Percentiles rank a stretch among this genome's conserved stretches.
phyloP scores from a whole-genome alignment of 208 protist species.

The Leishmania turanica region DNA sequence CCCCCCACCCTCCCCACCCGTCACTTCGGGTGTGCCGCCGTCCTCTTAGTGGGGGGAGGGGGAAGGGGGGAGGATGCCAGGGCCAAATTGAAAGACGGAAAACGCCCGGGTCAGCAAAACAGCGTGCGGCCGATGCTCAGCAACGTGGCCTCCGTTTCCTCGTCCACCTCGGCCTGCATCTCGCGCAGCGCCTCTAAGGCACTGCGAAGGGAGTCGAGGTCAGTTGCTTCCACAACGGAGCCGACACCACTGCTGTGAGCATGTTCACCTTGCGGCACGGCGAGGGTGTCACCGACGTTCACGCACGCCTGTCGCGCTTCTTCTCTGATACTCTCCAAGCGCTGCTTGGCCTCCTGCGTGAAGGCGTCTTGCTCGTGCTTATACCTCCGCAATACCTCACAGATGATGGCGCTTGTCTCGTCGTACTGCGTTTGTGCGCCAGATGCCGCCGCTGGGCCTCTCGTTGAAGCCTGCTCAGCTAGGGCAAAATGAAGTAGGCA shows the following conservation, averaged over 20 bases:
- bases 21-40: background rate
- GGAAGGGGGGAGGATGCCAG: background rate
- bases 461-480: background rate
- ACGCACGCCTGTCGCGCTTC: background rate
- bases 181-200: slow-evolving; percentile 10
- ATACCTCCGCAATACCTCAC: background rate
- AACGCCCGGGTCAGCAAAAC: slow-evolving; percentile 2
- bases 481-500: slow-evolving; percentile 7
- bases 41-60: background rate
- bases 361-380: background rate
- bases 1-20: background rate
- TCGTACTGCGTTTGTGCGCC: background rate
- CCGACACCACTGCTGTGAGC: background rate
- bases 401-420: background rate
- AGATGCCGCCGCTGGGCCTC: background rate
- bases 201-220: background rate
- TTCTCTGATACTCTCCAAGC: background rate
- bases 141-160: slow-evolving; percentile 9
- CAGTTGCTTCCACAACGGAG: background rate
- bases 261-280: background rate
- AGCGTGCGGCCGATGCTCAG: slow-evolving; percentile 14
- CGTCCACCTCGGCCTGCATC: slow-evolving; percentile 10
- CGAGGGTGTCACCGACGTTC: background rate
- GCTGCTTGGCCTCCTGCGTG: background rate
- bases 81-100: background rate